Base-by-base conservation (phyloP, 2,329 filamentous ascomycete genomes). In the Tricladium varicosporioides region DNA sequence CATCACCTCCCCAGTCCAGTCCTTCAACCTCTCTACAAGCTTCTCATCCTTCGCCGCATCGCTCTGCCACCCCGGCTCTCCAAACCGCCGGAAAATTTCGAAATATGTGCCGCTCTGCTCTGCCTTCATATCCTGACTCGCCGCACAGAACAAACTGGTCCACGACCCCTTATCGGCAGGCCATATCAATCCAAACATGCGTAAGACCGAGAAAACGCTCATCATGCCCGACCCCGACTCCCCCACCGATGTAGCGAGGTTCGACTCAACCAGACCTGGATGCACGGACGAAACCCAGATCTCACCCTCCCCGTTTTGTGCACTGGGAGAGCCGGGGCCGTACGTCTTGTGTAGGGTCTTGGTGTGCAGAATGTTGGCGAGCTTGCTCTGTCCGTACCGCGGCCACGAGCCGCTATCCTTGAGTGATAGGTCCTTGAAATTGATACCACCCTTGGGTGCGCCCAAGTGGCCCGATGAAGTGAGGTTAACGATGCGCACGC, bases 311-410 rank as follows among this genome's bases (percentile, higher is more conserved):
- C 64, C 67, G n/a, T 57, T 59, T 19, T 44, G 55, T n/a, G 67
- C 63, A 15, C 61, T 60, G n/a, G 55, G 46, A 8, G 60, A 67
- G 0, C 72, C 70, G 14, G 60, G 67, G 0, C 73, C 71, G 57
- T 75, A 72, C 11, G 18, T 54, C 52, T 65, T 66, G 50, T 73
- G 61, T 43, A 77, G 60, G 11, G 65, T 69, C 56, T 66, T 71
- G n/a, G 72, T 62, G 62, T 76, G 74, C 40, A 78, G 68, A 19
- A 78, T 67, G 54, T 77, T 78, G 51, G 72, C 75, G 5, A 77
- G 72, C 64, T 78, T 78, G 64, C 69, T 71, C 64, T 77, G 74
- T 13, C 73, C 75, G 63, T 78, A 78, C 10, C 73, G 70, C 56
- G 69, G 68, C 71, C 64, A 72, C 55, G 60, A 10, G 10, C 69